A percentile compares a stretch with the other conserved stretches of the same genome.
Conservation (phyloP, 345 rosid species). For the Citrus cavaleriei region DNA sequence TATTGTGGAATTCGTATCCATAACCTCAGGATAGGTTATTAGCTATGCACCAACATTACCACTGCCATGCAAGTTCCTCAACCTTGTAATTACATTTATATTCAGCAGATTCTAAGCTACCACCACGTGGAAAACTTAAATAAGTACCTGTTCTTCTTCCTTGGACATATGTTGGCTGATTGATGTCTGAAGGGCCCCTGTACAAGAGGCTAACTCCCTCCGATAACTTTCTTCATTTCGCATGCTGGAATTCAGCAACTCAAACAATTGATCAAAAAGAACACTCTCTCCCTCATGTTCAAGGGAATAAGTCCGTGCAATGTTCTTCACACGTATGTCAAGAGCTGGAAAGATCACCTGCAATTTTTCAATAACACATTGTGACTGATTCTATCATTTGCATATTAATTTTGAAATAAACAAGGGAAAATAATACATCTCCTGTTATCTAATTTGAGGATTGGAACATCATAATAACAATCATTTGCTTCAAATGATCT, state of each 20-base stretch:
- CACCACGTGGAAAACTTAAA: background rate
- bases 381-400: background rate
- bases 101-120: background rate
- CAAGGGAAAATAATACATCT: background rate
- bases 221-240: conserved; percentile 53
- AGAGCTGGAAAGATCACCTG: conserved; percentile 91
- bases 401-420: background rate
- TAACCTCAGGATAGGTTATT: background rate
- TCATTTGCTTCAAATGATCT: background rate
- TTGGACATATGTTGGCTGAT: conserved; percentile 88
- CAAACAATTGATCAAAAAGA: conserved; percentile 68
- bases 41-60: background rate
- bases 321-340: conserved; percentile 85
- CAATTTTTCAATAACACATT: conserved; percentile 7
- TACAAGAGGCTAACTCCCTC: conserved; percentile 74
- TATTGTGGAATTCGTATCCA: background rate
- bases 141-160: conserved; percentile 84
- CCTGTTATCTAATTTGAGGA: background rate
- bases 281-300: conserved; percentile 86
- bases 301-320: conserved; percentile 79
- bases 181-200: conserved; percentile 81
- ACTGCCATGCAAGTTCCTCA: background rate
- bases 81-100: conserved; percentile 1
- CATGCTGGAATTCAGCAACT: conserved; percentile 56
- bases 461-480: background rate